phyloP scores from a whole-genome alignment of 495 filamentous ascomycete genomes.

The Talaromyces adpressus region DNA sequence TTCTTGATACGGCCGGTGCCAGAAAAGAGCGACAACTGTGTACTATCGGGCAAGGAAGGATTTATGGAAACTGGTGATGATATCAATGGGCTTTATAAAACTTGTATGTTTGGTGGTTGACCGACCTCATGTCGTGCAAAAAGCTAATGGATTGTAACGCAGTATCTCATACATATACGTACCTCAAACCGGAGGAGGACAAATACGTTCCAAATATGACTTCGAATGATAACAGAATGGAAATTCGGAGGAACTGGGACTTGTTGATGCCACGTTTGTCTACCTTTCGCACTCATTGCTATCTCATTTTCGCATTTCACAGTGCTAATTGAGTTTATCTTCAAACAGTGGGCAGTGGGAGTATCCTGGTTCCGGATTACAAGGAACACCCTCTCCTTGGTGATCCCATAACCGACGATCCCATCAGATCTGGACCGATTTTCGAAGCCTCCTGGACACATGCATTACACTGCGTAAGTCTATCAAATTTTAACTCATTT shows the following conservation, averaged over 20 bases:
- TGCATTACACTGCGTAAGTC: slow-evolving; percentile 17
- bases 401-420: slow-evolving; percentile 20
- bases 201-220: slow-evolving; percentile 23
- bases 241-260: slow-evolving; percentile 20
- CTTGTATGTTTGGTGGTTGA: slow-evolving; percentile 11
- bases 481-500: no score
- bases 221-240: slow-evolving; percentile 17
- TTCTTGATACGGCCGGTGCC: background rate
- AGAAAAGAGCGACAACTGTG: background rate
- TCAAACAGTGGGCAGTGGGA: slow-evolving; percentile 17
- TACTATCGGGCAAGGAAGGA: background rate
- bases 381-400: slow-evolving; percentile 20
- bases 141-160: background rate
- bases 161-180: slow-evolving; percentile 18
- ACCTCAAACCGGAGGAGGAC: slow-evolving; percentile 18
- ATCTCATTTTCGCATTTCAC: background rate
- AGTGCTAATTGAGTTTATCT: background rate
- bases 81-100: slow-evolving; percentile 22
- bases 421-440: slow-evolving; percentile 18
- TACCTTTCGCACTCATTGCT: background rate
- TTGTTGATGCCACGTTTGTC: slow-evolving; percentile 18
- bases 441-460: slow-evolving; percentile 27
- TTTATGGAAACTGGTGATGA: slow-evolving; percentile 19
- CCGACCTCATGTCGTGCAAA: background rate
- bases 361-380: slow-evolving; percentile 18